These are phyloP conservation scores for Lactarius vividus DNA, from an alignment of 768 basidiomycete species.

Conservation along the genomic window DNA sequence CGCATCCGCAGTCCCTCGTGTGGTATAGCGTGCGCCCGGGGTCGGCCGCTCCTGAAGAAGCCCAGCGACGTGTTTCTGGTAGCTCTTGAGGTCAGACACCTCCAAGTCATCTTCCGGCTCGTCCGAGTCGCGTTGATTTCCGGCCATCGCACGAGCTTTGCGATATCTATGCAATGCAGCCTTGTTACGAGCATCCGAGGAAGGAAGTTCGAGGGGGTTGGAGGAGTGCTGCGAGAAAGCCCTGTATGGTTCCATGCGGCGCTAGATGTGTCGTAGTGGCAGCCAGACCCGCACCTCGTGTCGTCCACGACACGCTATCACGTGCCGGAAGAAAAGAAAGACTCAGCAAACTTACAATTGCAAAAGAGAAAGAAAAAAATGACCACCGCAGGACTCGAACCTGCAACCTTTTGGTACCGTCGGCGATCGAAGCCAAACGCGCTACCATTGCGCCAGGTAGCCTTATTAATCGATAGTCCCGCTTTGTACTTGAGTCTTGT, in stretches of 20 bases:
- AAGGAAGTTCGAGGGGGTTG: slow-evolving; percentile 67
- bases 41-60: slow-evolving; percentile 37
- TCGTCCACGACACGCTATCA: slow-evolving; percentile 11
- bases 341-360: background rate
- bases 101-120: slow-evolving; percentile 46
- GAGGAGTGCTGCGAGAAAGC: slow-evolving; percentile 69
- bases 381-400: slow-evolving; percentile 90
- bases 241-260: slow-evolving; percentile 38
- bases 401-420: slow-evolving; percentile 90
- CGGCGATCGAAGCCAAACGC: slow-evolving; percentile 89
- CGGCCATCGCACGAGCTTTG: slow-evolving; percentile 36
- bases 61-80: slow-evolving; percentile 50
- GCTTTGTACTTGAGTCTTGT: background rate
- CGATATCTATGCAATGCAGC: slow-evolving; percentile 43
- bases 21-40: slow-evolving; percentile 17
- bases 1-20: background rate
- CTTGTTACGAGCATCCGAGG: slow-evolving; percentile 55
- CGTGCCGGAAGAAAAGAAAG: background rate
- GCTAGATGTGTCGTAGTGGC: background rate
- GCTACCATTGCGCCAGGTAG: slow-evolving; percentile 90
- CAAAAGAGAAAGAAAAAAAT: slow-evolving; percentile 8
- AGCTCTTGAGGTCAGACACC: slow-evolving; percentile 42
- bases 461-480: background rate
- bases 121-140: slow-evolving; percentile 43
- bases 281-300: background rate